Percentiles rank a stretch among this genome's conserved stretches.
Conservation (phyloP, 257 asterid species). For the Solanum lignicaule region DNA sequence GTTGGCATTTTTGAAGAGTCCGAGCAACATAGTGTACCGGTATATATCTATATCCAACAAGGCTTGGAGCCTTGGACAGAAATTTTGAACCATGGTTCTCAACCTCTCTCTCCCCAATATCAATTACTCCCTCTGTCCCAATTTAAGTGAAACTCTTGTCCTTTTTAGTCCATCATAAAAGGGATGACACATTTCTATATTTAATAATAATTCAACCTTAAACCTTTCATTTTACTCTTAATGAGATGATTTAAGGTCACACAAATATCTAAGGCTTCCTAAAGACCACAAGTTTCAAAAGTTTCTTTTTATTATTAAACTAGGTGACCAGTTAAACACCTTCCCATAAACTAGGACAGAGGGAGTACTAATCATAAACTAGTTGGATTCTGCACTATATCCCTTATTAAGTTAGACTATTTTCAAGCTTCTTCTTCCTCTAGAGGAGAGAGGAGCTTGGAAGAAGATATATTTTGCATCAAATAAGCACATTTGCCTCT, state of each 20-base stretch:
- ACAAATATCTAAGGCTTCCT: neutral
- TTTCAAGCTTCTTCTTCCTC: neutral
- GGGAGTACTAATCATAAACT: neutral
- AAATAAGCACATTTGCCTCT: neutral
- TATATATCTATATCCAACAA: neutral
- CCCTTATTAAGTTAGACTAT: neutral
- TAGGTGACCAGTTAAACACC: neutral
- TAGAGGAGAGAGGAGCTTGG: neutral
- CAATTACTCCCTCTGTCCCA: neutral
- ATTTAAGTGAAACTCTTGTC: neutral
- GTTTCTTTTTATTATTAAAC: neutral
- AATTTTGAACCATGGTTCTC: neutral
- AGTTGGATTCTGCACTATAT: neutral
- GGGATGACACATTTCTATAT: neutral
- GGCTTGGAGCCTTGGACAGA: neutral
- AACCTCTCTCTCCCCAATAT: neutral
- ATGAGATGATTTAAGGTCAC: neutral
- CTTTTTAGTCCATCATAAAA: neutral
- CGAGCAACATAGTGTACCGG: no score
- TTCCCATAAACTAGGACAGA: neutral
- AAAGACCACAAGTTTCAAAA: neutral
- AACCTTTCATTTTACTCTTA: neutral
- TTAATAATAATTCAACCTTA: neutral
- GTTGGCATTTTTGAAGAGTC: no score
- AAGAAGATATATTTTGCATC: neutral